These are phyloP conservation scores for Plasmodium malariae DNA, from an alignment of 169 alveolate genomes.

Conservation along the genomic window DNA sequence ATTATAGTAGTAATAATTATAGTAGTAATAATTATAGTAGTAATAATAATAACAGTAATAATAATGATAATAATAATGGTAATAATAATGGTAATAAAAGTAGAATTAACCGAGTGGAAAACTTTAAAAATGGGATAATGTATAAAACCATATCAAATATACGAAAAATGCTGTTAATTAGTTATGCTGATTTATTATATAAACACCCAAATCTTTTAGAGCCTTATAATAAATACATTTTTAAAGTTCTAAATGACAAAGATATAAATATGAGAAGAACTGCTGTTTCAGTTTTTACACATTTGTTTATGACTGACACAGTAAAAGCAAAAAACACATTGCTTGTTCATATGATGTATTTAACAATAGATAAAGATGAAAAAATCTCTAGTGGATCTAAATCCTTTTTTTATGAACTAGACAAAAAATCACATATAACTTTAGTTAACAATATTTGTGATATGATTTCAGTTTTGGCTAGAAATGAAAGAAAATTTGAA, in stretches of 20 bases:
- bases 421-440: slow-evolving; percentile 49
- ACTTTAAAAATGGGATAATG: slow-evolving; percentile 18
- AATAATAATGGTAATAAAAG: too few relatives aligned
- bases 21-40: too few relatives aligned
- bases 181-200: slow-evolving; percentile 87
- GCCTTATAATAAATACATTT: slow-evolving; percentile 83
- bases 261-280: slow-evolving; percentile 82
- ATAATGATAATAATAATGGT: too few relatives aligned
- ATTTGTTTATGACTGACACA: slow-evolving; percentile 87
- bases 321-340: slow-evolving; percentile 84
- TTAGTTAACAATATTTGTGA: slow-evolving; percentile 67
- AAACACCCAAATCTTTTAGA: slow-evolving; percentile 87
- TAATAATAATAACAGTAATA: too few relatives aligned
- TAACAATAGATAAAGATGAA: slow-evolving; percentile 80
- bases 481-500: slow-evolving; percentile 36
- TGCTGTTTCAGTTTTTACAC: slow-evolving; percentile 87
- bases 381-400: slow-evolving; percentile 82
- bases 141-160: slow-evolving; percentile 47
- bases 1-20: too few relatives aligned
- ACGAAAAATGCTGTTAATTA: slow-evolving; percentile 81
- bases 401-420: slow-evolving; percentile 80
- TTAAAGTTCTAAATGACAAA: slow-evolving; percentile 78
- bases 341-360: slow-evolving; percentile 84
- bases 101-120: neutral
- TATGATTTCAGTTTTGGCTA: slow-evolving; percentile 58